phyloP scores from a whole-genome alignment of 306 rosid species.

The Coriaria nepalensis region DNA sequence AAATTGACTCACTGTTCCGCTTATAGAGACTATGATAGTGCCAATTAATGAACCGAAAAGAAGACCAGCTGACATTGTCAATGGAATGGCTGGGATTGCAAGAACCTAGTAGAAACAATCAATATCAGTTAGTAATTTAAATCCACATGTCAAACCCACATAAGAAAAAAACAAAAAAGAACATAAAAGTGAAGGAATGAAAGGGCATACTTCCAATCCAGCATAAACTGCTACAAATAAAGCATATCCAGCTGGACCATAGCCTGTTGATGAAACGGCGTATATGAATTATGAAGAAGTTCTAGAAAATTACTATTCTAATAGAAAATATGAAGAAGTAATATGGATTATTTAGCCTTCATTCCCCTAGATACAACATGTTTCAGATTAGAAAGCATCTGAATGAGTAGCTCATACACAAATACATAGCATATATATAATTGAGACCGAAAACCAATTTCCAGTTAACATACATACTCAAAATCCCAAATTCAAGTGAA shows the following conservation, averaged over 20 bases:
- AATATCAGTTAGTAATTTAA: neutral
- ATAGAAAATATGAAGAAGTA: no score
- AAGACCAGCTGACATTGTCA: conserved; percentile 96
- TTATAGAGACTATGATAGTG: conserved; percentile 77
- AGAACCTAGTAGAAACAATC: conserved; percentile 39
- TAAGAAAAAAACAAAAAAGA: neutral
- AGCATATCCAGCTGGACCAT: conserved; percentile 95
- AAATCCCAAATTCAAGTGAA: neutral
- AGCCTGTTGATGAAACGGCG: conserved; percentile 42
- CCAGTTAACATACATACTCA: neutral
- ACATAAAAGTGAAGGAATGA: conserved; percentile 5
- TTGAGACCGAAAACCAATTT: no score
- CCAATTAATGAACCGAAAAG: conserved; percentile 79
- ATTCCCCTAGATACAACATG: no score
- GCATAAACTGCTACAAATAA: conserved; percentile 88
- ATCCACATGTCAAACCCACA: no score
- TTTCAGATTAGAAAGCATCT: no score
- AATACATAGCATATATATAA: no score
- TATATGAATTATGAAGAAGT: neutral
- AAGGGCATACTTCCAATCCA: conserved; percentile 64
- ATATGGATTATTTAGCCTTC: no score
- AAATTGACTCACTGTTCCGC: conserved; percentile 66
- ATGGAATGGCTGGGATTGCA: conserved; percentile 91
- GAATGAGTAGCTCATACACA: no score
- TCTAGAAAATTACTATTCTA: no score